phyloP scores from a whole-genome alignment of 1,284 basidiomycete species.

The Trichosporon ovoides region DNA sequence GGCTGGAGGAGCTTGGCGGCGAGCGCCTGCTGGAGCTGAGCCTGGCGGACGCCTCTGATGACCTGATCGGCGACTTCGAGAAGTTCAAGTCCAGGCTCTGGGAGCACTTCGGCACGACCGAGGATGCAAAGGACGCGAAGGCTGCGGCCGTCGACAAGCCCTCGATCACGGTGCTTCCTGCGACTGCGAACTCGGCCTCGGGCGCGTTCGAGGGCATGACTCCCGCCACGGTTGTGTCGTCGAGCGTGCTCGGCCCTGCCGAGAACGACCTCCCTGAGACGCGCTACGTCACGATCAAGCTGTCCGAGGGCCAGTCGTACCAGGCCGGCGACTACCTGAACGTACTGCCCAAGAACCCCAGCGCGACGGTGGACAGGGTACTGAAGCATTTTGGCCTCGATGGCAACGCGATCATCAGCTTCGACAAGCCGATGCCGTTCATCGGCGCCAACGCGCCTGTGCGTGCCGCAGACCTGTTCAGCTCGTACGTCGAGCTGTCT shows the following conservation, averaged over 20 bases:
- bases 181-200: conserved; percentile 3
- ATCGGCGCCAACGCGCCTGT: conserved; percentile 50
- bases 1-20: conserved; percentile 49
- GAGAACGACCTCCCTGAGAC: not conserved
- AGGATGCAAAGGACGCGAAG: not conserved
- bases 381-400: conserved; percentile 49
- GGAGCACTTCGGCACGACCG: not conserved
- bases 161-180: not conserved
- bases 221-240: not conserved
- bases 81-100: conserved; percentile 1
- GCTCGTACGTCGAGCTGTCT: conserved; percentile 52
- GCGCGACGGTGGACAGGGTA: conserved; percentile 46
- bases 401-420: conserved; percentile 51
- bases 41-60: not conserved
- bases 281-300: conserved; percentile 48
- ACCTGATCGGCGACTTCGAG: conserved; percentile 5
- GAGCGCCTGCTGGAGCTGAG: conserved; percentile 36
- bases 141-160: not conserved
- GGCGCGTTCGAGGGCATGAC: not conserved
- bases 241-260: not conserved
- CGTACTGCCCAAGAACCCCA: conserved; percentile 29
- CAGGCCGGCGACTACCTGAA: conserved; percentile 54
- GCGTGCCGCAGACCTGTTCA: conserved; percentile 47
- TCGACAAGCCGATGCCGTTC: conserved; percentile 50
- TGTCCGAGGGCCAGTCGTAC: conserved; percentile 48